Evolutionary conservation across 495 filamentous ascomycete species (phyloP).

Genomic region (Chaetomium cochliodes): DNA sequence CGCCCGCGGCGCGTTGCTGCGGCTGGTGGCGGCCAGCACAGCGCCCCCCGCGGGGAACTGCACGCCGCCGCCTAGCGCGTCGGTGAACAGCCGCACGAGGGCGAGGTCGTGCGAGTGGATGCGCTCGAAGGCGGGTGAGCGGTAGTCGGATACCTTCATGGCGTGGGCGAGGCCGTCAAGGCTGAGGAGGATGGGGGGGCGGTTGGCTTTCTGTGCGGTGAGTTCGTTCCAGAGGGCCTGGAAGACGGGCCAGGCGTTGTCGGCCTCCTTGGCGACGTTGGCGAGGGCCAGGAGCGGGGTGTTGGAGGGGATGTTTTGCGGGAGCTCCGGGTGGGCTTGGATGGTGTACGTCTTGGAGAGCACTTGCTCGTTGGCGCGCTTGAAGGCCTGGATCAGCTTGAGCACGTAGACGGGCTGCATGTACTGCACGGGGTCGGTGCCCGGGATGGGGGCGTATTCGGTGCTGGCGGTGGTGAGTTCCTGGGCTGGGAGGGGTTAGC

Average conservation of each 20-base stretch:
- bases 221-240: slow-evolving; percentile 79
- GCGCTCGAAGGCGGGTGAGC: slow-evolving; percentile 59
- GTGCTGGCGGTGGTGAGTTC: slow-evolving; percentile 77
- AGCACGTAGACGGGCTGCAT: slow-evolving; percentile 74
- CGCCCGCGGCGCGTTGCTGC: slow-evolving; percentile 60
- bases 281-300: slow-evolving; percentile 66
- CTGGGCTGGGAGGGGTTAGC: slow-evolving; percentile 56
- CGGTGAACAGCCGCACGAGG: slow-evolving; percentile 71
- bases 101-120: slow-evolving; percentile 88
- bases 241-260: slow-evolving; percentile 78
- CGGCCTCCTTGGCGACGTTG: slow-evolving; percentile 69
- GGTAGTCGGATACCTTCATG: slow-evolving; percentile 74
- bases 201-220: slow-evolving; percentile 51
- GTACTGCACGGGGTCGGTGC: slow-evolving; percentile 58
- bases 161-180: slow-evolving; percentile 78
- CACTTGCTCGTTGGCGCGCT: slow-evolving; percentile 67
- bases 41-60: slow-evolving; percentile 73
- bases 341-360: slow-evolving; percentile 59
- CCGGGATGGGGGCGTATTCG: slow-evolving; percentile 69
- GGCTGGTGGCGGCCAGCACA: slow-evolving; percentile 69
- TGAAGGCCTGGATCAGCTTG: slow-evolving; percentile 66
- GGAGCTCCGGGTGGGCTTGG: slow-evolving; percentile 59
- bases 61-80: slow-evolving; percentile 59
- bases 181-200: slow-evolving; percentile 75
- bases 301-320: slow-evolving; percentile 54